A percentile compares a stretch with the other conserved stretches of the same genome.
Conservation (phyloP, 306 rosid genomes). For the Castanea mollissima region DNA sequence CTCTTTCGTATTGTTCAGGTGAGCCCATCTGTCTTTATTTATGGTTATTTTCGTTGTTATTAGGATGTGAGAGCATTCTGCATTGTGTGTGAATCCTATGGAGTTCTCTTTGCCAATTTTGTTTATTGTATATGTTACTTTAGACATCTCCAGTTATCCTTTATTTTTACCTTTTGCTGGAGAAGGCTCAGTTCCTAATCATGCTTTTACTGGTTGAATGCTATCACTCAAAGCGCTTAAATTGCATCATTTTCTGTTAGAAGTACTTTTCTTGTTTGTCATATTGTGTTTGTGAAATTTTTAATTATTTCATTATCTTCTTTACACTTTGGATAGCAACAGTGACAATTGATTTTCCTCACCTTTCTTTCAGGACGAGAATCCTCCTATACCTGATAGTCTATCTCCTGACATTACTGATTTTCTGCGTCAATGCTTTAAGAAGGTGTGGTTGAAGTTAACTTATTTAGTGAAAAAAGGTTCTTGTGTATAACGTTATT, state of each 20-base stretch:
- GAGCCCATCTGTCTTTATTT: slow-evolving; percentile 4
- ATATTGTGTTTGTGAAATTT: slow-evolving; percentile 8
- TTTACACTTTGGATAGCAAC: slow-evolving; percentile 1
- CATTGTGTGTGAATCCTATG: neutral
- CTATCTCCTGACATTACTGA: slow-evolving; percentile 90
- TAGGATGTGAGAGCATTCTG: slow-evolving; percentile 5
- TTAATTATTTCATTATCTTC: slow-evolving; percentile 3
- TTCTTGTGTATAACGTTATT: slow-evolving; percentile 23
- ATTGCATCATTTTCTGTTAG: slow-evolving; percentile 13
- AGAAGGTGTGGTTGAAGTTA: slow-evolving; percentile 66
- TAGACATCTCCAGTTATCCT: neutral
- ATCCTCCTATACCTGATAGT: slow-evolving; percentile 96
- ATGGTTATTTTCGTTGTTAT: neutral
- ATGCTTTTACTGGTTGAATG: slow-evolving; percentile 1
- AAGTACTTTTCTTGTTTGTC: neutral
- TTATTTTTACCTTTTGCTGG: slow-evolving; percentile 15
- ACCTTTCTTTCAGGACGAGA: slow-evolving; percentile 72
- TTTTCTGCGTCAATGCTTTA: slow-evolving; percentile 94
- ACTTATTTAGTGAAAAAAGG: slow-evolving; percentile 5
- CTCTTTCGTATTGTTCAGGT: slow-evolving; percentile 99
- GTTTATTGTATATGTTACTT: neutral
- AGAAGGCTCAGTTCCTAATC: slow-evolving; percentile 8
- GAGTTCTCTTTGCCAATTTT: neutral
- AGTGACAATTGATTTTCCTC: slow-evolving; percentile 1
- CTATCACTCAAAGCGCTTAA: neutral